A percentile compares a stretch with the other conserved stretches of the same genome.
phyloP scores from a whole-genome alignment of 1,284 basidiomycete genomes.

The Tetrapyrgos nigripes region DNA sequence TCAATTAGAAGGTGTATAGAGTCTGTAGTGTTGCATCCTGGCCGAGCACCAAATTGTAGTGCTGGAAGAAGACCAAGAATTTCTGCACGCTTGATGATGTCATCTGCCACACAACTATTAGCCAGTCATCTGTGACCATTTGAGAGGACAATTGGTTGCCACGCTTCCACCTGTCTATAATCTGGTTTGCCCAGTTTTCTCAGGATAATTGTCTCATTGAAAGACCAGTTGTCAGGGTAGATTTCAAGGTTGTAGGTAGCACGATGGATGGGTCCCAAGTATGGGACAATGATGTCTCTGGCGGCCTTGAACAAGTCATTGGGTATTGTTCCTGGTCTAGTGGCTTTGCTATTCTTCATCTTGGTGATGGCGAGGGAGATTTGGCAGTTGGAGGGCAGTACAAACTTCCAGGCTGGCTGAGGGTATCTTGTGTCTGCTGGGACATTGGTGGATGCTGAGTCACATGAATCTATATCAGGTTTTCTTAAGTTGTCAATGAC shows the following conservation, averaged over 20 bases:
- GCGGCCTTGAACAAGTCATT: constrained; percentile 35
- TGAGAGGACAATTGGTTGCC: constrained; percentile 23
- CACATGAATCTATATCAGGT: too few species aligned
- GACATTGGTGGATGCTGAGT: background rate
- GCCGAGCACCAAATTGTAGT: constrained; percentile 40
- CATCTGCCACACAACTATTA: constrained; percentile 30
- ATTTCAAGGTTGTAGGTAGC: constrained; percentile 24
- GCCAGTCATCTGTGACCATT: constrained; percentile 31
- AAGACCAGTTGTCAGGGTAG: constrained; percentile 24
- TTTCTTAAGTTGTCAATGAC: too few species aligned
- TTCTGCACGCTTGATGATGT: constrained; percentile 29
- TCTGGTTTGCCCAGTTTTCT: constrained; percentile 34
- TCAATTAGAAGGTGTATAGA: constrained; percentile 36
- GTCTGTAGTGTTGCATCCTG: constrained; percentile 41
- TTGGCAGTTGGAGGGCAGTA: constrained; percentile 20
- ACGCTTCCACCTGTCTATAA: constrained; percentile 37
- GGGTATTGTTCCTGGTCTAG: constrained; percentile 34
- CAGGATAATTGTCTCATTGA: constrained; percentile 27
- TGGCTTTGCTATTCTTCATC: constrained; percentile 37
- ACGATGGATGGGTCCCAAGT: constrained; percentile 30
- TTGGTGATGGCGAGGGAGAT: constrained; percentile 18
- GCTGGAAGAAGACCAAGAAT: constrained; percentile 29
- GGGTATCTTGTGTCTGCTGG: constrained; percentile 26
- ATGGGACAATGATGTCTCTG: constrained; percentile 19
- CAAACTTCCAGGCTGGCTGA: constrained; percentile 15